Evolutionary conservation across 208 protist species (phyloP), one percentile per base, ranked within the genome.

Genomic region (Acanthamoeba rhysodes): DNA sequence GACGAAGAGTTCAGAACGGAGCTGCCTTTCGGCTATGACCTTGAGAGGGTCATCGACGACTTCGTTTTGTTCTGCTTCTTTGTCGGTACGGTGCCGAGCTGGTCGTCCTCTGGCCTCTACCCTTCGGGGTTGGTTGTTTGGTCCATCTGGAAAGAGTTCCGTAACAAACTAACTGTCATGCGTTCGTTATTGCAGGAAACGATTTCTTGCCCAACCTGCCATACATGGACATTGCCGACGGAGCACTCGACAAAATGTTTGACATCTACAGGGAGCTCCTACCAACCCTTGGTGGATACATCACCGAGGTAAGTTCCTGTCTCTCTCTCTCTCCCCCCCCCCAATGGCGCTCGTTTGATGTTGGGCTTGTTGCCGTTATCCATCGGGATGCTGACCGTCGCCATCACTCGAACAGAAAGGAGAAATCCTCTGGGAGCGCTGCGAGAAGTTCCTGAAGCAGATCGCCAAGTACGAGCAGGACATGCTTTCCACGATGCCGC

Each of bases 191-290:
- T 72, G n/a, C 85, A 92, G 85, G 94, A 24, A 99, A 99, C 97
- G 99, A 99, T 96, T 99, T 99, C 94, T 95, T 99, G 53, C 99
- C 99, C 9, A 97, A 98, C 41, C 96, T 99, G 64, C 99, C 99
- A 37, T 98, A 98, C 4, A 82, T 99, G 22, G 97, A 98, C 92
- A 99, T 99, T 95, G 97, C 97, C 90, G 98, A 99, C 95, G 98
- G 98, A 84, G 98, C 98, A 37, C 97, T 99, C 88, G 90, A 98
- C 29, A 95, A 95, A 27, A 97, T 99, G 95, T 96, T 99, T 84
- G 95, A 98, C 29, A 85, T 98, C 16, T 99, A 99, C 97, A 96
- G 96, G 29, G 45, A 97, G 24, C 74, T 97, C 64, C 78, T 99
- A 32, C 97, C 98, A 29, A 94, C 87, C 37, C 95, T 98, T 48